A percentile compares a stretch with the other conserved stretches of the same genome.
phyloP scores from a whole-genome alignment of 1,284 basidiomycete species.

The Puccinia sorghi region DNA sequence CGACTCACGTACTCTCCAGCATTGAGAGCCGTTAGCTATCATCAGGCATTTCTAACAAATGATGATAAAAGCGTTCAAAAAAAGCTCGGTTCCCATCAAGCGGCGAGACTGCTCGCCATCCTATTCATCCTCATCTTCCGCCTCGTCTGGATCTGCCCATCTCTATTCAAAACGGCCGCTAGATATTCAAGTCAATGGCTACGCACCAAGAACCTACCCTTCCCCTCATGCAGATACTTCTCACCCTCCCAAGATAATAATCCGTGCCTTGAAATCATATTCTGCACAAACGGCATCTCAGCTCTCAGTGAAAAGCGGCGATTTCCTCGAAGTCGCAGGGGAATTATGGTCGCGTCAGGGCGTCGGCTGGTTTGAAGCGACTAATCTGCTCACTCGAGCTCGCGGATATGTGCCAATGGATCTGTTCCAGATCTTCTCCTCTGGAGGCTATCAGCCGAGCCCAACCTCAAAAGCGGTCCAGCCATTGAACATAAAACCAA shows the following conservation, averaged over 20 bases:
- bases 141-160: conserved; percentile 14
- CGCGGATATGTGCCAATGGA: conserved; percentile 78
- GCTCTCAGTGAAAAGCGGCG: conserved; percentile 87
- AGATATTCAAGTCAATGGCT: conserved; percentile 52
- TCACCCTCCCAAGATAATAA: conserved; percentile 89
- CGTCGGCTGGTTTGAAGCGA: conserved; percentile 61
- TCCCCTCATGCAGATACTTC: conserved; percentile 51
- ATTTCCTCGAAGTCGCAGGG: conserved; percentile 93
- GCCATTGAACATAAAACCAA: neutral
- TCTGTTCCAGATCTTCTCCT: conserved; percentile 68
- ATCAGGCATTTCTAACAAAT: neutral
- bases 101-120: conserved; percentile 22
- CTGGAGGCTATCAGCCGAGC: conserved; percentile 30
- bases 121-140: conserved; percentile 7
- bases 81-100: conserved; percentile 16
- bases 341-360: conserved; percentile 64
- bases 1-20: too few relatives aligned
- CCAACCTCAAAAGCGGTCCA: conserved; percentile 53
- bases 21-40: too few relatives aligned
- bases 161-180: neutral
- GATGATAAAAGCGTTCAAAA: conserved; percentile 27
- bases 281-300: conserved; percentile 76
- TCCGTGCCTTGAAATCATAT: conserved; percentile 76
- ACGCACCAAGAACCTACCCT: conserved; percentile 53
- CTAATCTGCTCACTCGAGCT: conserved; percentile 80